Percentiles rank a stretch among this genome's conserved stretches.
These are phyloP conservation scores for Malassezia caprae DNA, from an alignment of 1,284 basidiomycete species.

Conservation along the genomic window DNA sequence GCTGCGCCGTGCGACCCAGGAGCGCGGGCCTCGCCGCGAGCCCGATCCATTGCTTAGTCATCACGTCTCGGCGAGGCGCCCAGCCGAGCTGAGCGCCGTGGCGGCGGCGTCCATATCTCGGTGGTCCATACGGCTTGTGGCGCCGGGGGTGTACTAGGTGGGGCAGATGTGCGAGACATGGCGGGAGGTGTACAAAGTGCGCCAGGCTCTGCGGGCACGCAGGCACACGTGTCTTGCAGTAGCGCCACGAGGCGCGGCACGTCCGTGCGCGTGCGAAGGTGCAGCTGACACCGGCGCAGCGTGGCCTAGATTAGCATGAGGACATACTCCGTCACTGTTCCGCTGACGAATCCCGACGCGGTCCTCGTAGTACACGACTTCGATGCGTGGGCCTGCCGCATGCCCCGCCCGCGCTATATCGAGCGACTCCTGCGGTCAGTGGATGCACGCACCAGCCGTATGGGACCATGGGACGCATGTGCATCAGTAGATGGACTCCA, in stretches of 20 bases:
- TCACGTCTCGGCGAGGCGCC: not conserved
- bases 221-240: constrained; percentile 11
- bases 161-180: not conserved
- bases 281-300: constrained; percentile 10
- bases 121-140: not conserved
- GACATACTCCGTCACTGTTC: not conserved
- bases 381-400: not conserved
- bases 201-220: constrained; percentile 1
- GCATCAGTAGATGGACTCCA: not conserved
- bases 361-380: constrained; percentile 6
- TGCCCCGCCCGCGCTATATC: not conserved
- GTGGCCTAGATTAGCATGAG: not conserved
- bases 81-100: not conserved
- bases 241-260: not conserved
- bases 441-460: not conserved
- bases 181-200: not conserved
- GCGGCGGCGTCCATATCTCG: not conserved
- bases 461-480: not conserved
- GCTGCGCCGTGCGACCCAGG: not conserved
- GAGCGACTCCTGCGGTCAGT: constrained; percentile 4
- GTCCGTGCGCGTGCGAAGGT: not conserved
- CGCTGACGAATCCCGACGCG: constrained; percentile 7
- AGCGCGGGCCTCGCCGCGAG: not conserved
- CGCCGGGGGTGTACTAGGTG: not conserved
- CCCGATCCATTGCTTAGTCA: not conserved